A percentile compares a stretch with the other conserved stretches of the same genome.
Conservation (phyloP, 139 green algal species). For the Nannochloris sp. region DNA sequence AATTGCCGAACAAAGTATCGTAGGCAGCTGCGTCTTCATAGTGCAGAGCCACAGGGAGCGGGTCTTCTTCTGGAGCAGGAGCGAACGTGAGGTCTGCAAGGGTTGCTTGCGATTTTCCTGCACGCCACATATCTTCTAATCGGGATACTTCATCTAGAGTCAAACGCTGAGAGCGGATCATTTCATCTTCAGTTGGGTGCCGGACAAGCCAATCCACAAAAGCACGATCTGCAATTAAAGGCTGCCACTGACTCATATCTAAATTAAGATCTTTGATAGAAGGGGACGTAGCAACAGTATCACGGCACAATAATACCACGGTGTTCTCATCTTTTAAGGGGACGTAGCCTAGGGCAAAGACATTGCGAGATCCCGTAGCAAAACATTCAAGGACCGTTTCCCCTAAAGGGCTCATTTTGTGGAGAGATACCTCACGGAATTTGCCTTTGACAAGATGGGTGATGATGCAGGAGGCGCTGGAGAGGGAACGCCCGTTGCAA, state of each 20-base stretch:
- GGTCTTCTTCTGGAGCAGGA: conserved; percentile 65
- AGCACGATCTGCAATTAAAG: conserved; percentile 82
- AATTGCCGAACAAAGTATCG: conserved; percentile 73
- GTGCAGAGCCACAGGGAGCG: conserved; percentile 67
- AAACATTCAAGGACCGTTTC: conserved; percentile 97
- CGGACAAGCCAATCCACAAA: conserved; percentile 86
- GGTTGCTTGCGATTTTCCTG: conserved; percentile 35
- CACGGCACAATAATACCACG: conserved; percentile 88
- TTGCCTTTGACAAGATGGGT: conserved; percentile 66
- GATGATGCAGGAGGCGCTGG: conserved; percentile 77
- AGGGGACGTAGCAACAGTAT: conserved; percentile 59
- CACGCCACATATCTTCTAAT: conserved; percentile 90
- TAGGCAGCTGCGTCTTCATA: conserved; percentile 93
- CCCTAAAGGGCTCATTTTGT: conserved; percentile 86
- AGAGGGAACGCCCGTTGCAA: conserved; percentile 80
- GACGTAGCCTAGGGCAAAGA: conserved; percentile 96
- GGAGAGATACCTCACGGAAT: conserved; percentile 77
- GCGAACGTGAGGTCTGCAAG: conserved; percentile 2
- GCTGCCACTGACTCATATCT: conserved; percentile 83
- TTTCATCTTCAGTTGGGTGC: conserved; percentile 47
- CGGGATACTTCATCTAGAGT: conserved; percentile 45
- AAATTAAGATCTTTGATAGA: conserved; percentile 76
- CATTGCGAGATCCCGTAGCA: conserved; percentile 78
- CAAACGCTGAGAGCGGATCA: conserved; percentile 61
- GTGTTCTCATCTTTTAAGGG: conserved; percentile 58